Evolutionary conservation across 768 basidiomycete genomes (phyloP).

Genomic region (Pleurotus pulmonarius): DNA sequence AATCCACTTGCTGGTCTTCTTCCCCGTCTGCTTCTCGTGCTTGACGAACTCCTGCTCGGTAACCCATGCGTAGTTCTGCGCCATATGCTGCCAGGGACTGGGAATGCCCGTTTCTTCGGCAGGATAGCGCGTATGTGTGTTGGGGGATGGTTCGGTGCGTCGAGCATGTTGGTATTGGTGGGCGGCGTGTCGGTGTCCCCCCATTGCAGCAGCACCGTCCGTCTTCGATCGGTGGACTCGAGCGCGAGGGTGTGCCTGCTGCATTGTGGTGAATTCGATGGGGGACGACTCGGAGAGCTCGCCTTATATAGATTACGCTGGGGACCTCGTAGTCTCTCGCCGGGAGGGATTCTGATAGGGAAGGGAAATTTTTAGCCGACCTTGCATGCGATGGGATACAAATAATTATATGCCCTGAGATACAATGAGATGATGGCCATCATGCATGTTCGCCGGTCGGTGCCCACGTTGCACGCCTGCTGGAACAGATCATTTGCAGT

Average conservation of each 20-base stretch:
- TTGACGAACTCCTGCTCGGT: conserved; percentile 48
- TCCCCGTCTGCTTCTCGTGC: conserved; percentile 34
- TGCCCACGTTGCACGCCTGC: conserved; percentile 4
- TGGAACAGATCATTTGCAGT: background rate
- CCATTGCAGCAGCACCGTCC: background rate
- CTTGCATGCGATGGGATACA: background rate
- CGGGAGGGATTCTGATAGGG: background rate
- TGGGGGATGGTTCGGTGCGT: conserved; percentile 1
- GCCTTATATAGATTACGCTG: conserved; percentile 3
- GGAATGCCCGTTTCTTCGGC: conserved; percentile 15
- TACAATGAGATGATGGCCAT: background rate
- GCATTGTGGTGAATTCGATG: background rate
- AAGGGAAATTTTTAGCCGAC: background rate
- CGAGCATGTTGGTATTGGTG: conserved; percentile 12
- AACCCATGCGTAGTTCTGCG: conserved; percentile 44
- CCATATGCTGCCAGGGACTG: conserved; percentile 38
- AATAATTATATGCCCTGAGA: background rate
- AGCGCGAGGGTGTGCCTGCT: conserved; percentile 3
- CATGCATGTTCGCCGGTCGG: background rate
- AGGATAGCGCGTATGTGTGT: conserved; percentile 12
- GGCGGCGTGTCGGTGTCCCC: background rate
- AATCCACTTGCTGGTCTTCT: conserved; percentile 65
- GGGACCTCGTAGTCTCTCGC: background rate
- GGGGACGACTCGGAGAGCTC: background rate
- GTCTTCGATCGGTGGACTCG: conserved; percentile 3